phyloP scores from a whole-genome alignment of 495 filamentous ascomycete genomes.

The Tuber borchii region DNA sequence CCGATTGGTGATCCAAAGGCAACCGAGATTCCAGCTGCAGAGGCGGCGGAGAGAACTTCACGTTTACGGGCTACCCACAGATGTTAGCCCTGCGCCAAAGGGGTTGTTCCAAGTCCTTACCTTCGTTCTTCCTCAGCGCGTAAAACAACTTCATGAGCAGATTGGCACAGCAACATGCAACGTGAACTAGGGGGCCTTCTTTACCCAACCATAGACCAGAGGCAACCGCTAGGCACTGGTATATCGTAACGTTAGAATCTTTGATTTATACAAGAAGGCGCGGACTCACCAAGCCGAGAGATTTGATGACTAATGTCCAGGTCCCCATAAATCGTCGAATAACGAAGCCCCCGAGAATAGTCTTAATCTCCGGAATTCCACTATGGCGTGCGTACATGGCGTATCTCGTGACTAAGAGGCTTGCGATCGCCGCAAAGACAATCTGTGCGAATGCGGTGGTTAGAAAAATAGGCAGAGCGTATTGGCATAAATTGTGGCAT shows the following conservation, averaged over 20 bases:
- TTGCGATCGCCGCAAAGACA: slow-evolving; percentile 71
- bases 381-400: slow-evolving; percentile 88
- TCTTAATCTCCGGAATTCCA: slow-evolving; percentile 97
- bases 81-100: slow-evolving; percentile 15
- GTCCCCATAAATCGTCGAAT: slow-evolving; percentile 83
- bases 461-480: background rate
- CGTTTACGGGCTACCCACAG: slow-evolving; percentile 69
- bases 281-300: slow-evolving; percentile 69
- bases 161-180: slow-evolving; percentile 95
- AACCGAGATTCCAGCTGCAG: slow-evolving; percentile 90
- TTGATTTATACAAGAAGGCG: background rate
- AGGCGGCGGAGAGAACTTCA: slow-evolving; percentile 89
- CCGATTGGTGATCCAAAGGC: slow-evolving; percentile 97
- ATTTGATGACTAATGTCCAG: slow-evolving; percentile 93
- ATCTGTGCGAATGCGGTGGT: slow-evolving; percentile 49
- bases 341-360: slow-evolving; percentile 87
- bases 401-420: slow-evolving; percentile 72
- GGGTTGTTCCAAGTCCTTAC: slow-evolving; percentile 44
- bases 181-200: slow-evolving; percentile 93
- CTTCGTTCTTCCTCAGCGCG: slow-evolving; percentile 81
- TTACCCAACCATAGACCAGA: slow-evolving; percentile 98
- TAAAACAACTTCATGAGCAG: slow-evolving; percentile 87
- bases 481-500: background rate
- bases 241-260: slow-evolving; percentile 35
- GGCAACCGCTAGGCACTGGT: slow-evolving; percentile 80